These are phyloP conservation scores for Blastobotrys indianensis DNA, from an alignment of 1,139 yeast genomes.

Conservation along the genomic window DNA sequence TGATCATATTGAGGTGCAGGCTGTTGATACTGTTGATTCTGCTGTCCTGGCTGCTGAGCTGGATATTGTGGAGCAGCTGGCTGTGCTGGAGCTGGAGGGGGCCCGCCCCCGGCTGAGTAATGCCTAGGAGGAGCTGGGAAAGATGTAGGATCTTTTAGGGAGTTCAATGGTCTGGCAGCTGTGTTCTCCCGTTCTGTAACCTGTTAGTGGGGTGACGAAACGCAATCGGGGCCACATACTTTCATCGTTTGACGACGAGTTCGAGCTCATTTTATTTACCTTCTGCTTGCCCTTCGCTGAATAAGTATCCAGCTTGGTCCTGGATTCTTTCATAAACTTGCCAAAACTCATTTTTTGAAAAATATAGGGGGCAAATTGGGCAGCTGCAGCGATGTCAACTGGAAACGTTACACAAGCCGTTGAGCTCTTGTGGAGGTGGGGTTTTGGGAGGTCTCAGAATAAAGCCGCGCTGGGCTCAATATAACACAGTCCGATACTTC, in stretches of 20 bases:
- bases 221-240: conserved; percentile 12
- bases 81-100: conserved; percentile 12
- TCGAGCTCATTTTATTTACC: too few species aligned
- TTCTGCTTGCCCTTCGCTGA: conserved; percentile 13
- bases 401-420: too few species aligned
- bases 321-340: conserved; percentile 17
- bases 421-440: too few species aligned
- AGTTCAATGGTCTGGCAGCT: conserved; percentile 32
- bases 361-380: too few species aligned
- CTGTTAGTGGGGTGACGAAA: not conserved
- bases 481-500: too few species aligned
- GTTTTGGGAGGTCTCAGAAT: too few species aligned
- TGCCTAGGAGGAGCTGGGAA: conserved; percentile 54
- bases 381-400: too few species aligned
- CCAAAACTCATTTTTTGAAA: conserved; percentile 6
- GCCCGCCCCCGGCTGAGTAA: conserved; percentile 24
- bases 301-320: conserved; percentile 17
- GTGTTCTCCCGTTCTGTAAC: conserved; percentile 13
- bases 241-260: conserved; percentile 4
- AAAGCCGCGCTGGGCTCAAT: too few species aligned
- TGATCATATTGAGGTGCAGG: conserved; percentile 2
- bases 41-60: conserved; percentile 13
- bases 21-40: conserved; percentile 13
- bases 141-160: conserved; percentile 37
- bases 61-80: conserved; percentile 13